Evolutionary conservation across 768 basidiomycete genomes (phyloP).

Genomic region (Suillus paluster): DNA sequence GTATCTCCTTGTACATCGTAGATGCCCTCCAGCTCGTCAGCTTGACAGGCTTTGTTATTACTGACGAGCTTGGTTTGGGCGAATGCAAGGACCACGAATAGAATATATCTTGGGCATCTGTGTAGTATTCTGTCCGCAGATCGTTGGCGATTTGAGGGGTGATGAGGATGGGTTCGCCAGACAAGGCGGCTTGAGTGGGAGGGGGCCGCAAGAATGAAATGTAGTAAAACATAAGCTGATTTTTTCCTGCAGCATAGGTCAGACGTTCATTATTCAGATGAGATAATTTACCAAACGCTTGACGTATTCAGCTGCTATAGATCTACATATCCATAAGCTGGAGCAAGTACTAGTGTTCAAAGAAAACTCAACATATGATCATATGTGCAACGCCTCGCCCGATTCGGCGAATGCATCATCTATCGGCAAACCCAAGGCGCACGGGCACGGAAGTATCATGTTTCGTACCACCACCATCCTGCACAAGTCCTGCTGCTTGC

Average conservation of each 20-base stretch:
- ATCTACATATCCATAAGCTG: not conserved
- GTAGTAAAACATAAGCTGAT: slow-evolving; percentile 75
- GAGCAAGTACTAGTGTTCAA: too few species aligned
- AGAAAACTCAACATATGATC: too few species aligned
- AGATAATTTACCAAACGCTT: not conserved
- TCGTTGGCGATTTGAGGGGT: slow-evolving; percentile 92
- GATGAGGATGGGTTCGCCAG: slow-evolving; percentile 51
- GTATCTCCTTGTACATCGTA: slow-evolving; percentile 77
- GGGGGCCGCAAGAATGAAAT: slow-evolving; percentile 90
- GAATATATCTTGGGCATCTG: slow-evolving; percentile 61
- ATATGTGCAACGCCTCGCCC: slow-evolving; percentile 1
- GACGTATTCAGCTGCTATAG: not conserved
- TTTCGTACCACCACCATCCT: slow-evolving; percentile 24
- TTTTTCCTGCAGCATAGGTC: not conserved
- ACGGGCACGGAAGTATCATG: slow-evolving; percentile 18
- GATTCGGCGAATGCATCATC: slow-evolving; percentile 4
- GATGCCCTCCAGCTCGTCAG: slow-evolving; percentile 73
- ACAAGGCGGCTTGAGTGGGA: slow-evolving; percentile 52
- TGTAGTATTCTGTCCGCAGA: slow-evolving; percentile 77
- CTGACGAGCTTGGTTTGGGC: slow-evolving; percentile 23
- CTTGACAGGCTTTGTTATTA: slow-evolving; percentile 53
- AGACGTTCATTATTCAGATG: too few species aligned
- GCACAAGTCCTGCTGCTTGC: slow-evolving; percentile 22
- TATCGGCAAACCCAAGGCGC: slow-evolving; percentile 8
- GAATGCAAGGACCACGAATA: slow-evolving; percentile 61